These are phyloP conservation scores for Styphnolobium japonicum DNA, from an alignment of 306 rosid genomes.

Conservation along the genomic window DNA sequence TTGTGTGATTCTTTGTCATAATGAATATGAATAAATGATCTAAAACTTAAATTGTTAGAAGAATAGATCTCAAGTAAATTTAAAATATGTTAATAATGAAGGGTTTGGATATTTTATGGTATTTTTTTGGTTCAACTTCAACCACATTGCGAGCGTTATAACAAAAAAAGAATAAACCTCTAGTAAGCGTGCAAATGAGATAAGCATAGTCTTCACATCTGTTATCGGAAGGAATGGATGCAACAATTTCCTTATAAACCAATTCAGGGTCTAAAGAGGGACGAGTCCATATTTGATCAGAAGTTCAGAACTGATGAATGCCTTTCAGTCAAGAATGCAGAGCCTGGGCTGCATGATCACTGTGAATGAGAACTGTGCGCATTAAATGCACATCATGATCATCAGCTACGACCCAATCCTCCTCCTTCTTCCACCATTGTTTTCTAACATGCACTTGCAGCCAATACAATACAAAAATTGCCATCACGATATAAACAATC, in stretches of 20 bases:
- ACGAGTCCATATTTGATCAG: conserved; percentile 20
- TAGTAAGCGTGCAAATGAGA: not conserved
- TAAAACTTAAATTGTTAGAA: not conserved
- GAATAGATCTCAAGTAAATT: not conserved
- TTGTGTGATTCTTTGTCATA: not conserved
- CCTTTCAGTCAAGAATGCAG: conserved; percentile 24
- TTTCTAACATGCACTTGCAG: conserved; percentile 9
- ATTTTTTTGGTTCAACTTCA: not conserved
- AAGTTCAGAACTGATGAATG: conserved; percentile 23
- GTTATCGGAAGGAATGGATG: not conserved
- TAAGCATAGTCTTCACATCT: conserved; percentile 2
- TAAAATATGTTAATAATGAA: not conserved
- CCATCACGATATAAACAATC: conserved; percentile 19
- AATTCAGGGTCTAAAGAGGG: not conserved
- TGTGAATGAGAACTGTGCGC: conserved; percentile 8
- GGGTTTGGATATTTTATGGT: not conserved
- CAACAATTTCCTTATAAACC: not conserved
- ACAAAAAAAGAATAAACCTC: conserved; percentile 24
- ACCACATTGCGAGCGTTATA: not conserved
- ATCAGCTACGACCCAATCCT: not conserved
- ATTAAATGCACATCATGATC: conserved; percentile 32
- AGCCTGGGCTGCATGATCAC: not conserved
- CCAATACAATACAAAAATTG: conserved; percentile 14
- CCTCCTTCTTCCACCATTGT: conserved; percentile 17
- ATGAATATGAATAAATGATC: not conserved